Percentiles rank a stretch among this genome's conserved stretches.
Evolutionary conservation across 1,139 yeast species (phyloP).

Genomic region (Sugiyamaella neomexicana): DNA sequence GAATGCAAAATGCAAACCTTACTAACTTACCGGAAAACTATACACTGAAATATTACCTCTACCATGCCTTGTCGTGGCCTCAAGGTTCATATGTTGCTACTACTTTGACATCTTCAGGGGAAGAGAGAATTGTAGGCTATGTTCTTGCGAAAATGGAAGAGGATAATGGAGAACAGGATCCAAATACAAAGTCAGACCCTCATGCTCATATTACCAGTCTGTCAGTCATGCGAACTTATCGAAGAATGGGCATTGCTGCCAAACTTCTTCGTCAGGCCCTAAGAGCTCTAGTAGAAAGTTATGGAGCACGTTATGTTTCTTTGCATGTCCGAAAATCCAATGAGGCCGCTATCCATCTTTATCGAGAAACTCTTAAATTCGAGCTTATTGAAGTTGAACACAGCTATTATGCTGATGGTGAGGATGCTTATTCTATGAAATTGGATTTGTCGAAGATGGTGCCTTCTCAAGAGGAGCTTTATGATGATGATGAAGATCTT

Average conservation of each 20-base stretch:
- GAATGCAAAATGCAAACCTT: slow-evolving; percentile 94
- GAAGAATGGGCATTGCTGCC: slow-evolving; percentile 94
- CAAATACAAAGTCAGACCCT: slow-evolving; percentile 56
- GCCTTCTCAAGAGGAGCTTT: slow-evolving; percentile 26
- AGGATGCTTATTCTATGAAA: slow-evolving; percentile 97
- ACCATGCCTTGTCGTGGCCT: slow-evolving; percentile 95
- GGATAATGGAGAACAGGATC: slow-evolving; percentile 36
- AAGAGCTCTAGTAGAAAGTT: slow-evolving; percentile 77
- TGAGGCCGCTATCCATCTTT: slow-evolving; percentile 89
- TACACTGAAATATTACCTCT: slow-evolving; percentile 86
- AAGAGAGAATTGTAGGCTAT: slow-evolving; percentile 86
- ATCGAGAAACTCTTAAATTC: slow-evolving; percentile 80
- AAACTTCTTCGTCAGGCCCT: slow-evolving; percentile 81
- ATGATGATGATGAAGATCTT: slow-evolving; percentile 37
- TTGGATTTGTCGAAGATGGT: slow-evolving; percentile 26
- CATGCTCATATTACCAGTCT: slow-evolving; percentile 95
- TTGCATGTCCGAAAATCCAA: slow-evolving; percentile 93
- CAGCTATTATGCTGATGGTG: slow-evolving; percentile 93
- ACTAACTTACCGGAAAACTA: slow-evolving; percentile 95
- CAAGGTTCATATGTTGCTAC: slow-evolving; percentile 96
- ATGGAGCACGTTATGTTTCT: slow-evolving; percentile 80
- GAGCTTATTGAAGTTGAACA: slow-evolving; percentile 78
- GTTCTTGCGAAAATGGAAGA: slow-evolving; percentile 97
- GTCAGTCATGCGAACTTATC: slow-evolving; percentile 91
- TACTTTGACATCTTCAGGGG: slow-evolving; percentile 50